Conservation (phyloP, 148 eudicot species). For the Polygonum aviculare region DNA sequence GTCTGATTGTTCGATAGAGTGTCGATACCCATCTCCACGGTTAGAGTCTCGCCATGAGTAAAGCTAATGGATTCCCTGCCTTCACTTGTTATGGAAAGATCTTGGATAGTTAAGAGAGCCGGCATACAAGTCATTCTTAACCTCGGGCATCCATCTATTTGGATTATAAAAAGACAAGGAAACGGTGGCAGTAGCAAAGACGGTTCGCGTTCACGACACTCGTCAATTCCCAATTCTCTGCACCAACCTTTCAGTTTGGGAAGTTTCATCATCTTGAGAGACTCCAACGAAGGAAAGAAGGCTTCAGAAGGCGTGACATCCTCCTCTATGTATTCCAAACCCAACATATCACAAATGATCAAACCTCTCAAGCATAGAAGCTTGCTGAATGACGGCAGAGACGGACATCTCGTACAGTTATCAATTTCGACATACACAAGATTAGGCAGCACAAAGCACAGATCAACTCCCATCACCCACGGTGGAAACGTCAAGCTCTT, state of each 20-base stretch:
- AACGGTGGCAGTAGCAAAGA: background rate
- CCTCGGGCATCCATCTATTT: background rate
- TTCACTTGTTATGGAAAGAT: background rate
- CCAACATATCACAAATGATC: background rate
- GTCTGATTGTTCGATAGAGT: background rate
- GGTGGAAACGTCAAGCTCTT: background rate
- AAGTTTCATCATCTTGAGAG: background rate
- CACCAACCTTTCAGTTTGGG: conserved; percentile 18
- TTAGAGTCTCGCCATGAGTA: no score
- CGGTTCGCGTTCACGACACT: no score
- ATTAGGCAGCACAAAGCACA: background rate
- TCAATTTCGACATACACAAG: background rate
- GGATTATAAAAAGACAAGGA: background rate
- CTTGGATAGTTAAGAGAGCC: background rate
- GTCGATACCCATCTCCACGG: background rate
- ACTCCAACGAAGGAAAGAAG: conserved; percentile 20
- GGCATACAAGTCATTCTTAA: background rate
- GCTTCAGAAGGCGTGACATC: background rate
- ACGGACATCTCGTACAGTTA: background rate
- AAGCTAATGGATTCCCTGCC: no score
- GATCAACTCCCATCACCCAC: background rate
- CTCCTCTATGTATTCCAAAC: background rate
- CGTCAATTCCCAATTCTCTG: background rate
- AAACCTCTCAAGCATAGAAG: background rate
- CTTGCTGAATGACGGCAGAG: background rate